A percentile compares a stretch with the other conserved stretches of the same genome.
phyloP scores from a whole-genome alignment of 1,284 basidiomycete genomes.

The Cryptococcus sp. region DNA sequence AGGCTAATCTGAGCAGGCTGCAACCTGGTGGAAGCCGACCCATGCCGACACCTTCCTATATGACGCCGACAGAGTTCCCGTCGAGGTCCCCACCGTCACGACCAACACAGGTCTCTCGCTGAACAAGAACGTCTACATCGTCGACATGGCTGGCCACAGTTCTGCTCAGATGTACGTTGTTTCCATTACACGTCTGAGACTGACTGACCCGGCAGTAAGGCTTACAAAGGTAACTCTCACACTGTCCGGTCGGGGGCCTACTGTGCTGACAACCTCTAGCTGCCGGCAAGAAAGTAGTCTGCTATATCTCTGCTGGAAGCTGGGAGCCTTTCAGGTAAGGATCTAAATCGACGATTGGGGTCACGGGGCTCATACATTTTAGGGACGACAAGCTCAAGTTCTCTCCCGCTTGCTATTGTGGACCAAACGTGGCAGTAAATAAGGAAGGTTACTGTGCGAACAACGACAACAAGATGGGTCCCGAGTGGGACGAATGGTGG shows the following conservation, averaged over 20 bases:
- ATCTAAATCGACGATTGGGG: background rate
- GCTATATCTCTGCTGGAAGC: conserved; percentile 44
- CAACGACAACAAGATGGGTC: conserved; percentile 21
- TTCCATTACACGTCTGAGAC: background rate
- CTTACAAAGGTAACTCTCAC: background rate
- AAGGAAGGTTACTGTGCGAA: conserved; percentile 9
- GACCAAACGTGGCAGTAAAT: conserved; percentile 9
- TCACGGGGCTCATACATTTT: background rate
- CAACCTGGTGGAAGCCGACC: background rate
- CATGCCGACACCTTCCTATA: background rate
- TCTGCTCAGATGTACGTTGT: background rate
- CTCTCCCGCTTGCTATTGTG: conserved; percentile 28
- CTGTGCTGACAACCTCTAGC: background rate
- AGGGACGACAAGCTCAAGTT: conserved; percentile 19
- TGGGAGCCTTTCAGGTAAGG: conserved; percentile 28
- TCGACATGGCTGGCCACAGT: background rate
- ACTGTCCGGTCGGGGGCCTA: background rate
- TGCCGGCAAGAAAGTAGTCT: conserved; percentile 40
- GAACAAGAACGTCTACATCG: background rate
- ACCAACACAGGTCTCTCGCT: background rate
- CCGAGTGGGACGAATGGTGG: conserved; percentile 35
- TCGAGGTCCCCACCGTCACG: background rate
- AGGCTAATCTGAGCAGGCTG: background rate
- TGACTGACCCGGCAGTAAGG: background rate
- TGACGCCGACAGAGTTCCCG: background rate